Base-by-base conservation (phyloP, 2,329 filamentous ascomycete species). In the Exutisphaerella laricina region DNA sequence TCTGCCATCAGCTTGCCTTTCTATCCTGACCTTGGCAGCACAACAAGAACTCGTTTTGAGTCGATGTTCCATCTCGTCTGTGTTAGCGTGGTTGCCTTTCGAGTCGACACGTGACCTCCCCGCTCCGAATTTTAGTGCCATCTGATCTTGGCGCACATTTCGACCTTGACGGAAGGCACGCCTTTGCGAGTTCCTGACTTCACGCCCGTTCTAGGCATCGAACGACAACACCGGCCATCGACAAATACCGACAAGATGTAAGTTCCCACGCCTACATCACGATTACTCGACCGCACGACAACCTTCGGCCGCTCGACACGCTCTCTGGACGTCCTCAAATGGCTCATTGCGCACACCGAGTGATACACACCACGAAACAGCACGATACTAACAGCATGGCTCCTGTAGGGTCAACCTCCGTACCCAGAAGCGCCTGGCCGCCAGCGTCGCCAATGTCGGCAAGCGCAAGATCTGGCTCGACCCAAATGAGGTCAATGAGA, bases 381-480 rank as follows among this genome's bases (percentile, higher is more conserved):
- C 12, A 13, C 18, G n/a, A 13, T 46, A 51, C 59, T 60, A 45
- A 61, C 46, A 49, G 18, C 35, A 40, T 46, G 56, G 53, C 61
- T 59, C 58, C 51, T 62, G 63, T 71, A 98, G 92, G 92, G 89
- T 95, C 85, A 97, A 97, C 74, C 85, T 98, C 76, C 85, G 84
- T 75, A 97, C 92, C 74, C 94, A 98, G 84, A 98, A 98, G 85
- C 90, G 94, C 79, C 89, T 98, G 69, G 92, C 92, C 73, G 88
- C 92, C 70, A 86, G 90, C 75, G 92, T 98, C 74, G 87, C 95
- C 73, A 88, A 88, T 81, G 94, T 88, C 79, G 92, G 92, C 73
- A 84, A 98, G 86, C 87, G 90, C 84, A 98, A 98, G 87, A 94
- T 98, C 78, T 98, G 92, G 92, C 89, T 98, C 72, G 92, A 98